phyloP scores from a whole-genome alignment of 23 red algal genomes.

The Chondrus crispus region DNA sequence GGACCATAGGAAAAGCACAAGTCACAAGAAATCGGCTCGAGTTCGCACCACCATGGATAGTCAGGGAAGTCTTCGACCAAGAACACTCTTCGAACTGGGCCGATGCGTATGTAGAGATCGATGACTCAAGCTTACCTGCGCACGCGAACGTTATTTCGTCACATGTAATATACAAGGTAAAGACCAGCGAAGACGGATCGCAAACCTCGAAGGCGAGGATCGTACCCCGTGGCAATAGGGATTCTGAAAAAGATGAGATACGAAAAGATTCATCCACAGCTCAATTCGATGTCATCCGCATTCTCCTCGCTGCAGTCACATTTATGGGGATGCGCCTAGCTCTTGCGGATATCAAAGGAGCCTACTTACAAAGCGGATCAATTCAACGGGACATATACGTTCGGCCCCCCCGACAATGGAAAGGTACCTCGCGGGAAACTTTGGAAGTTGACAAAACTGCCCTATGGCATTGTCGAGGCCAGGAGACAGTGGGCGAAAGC shows the following conservation, averaged over 20 bases:
- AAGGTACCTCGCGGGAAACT: not conserved
- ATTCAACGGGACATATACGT: constrained; percentile 23
- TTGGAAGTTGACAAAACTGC: constrained; percentile 9
- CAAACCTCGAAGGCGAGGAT: constrained; percentile 4
- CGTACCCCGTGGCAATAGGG: not conserved
- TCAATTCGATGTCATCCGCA: not conserved
- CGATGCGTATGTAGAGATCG: constrained; percentile 10
- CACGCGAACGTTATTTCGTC: constrained; percentile 1
- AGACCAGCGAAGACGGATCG: not conserved
- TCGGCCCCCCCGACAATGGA: constrained; percentile 9
- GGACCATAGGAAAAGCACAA: not conserved
- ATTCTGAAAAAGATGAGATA: not conserved
- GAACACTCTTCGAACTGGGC: not conserved
- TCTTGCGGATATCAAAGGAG: constrained; percentile 20
- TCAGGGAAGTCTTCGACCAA: not conserved
- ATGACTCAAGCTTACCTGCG: not conserved
- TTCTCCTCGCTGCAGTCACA: not conserved
- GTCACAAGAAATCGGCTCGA: constrained; percentile 7
- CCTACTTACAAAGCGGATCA: constrained; percentile 25
- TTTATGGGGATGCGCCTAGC: not conserved
- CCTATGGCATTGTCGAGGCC: constrained; percentile 3
- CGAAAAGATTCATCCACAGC: not conserved
- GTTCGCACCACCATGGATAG: constrained; percentile 23
- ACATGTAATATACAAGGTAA: constrained; percentile 14
- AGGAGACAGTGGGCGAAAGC: not conserved